Evolutionary conservation across 257 asterid species (phyloP), one percentile per base, ranked within the genome.

Genomic region (Misopates orontium): DNA sequence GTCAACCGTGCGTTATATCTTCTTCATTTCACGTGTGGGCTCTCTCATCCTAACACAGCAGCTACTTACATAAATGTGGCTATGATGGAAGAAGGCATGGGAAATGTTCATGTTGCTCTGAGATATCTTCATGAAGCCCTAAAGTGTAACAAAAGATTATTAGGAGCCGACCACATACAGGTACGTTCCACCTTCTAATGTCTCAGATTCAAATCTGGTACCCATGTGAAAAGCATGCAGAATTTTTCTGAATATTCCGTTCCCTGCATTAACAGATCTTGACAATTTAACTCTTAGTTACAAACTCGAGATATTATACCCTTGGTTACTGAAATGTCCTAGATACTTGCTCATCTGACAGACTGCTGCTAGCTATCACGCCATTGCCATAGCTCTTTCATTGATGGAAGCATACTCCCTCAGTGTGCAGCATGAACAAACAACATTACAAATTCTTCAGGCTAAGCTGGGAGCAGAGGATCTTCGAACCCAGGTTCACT

Each of bases 21-120:
- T 77, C 96, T 94, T 54, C 91, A 94, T 77, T 90, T 94, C 84
- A 90, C 96, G 32, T 94, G 99, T 71, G 99, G 99, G 47, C 86
- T 90, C 68, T 91, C 99, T 72, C 99, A 94, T 73, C 99, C 99
- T 51, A 94, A 94, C 80, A 94, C 99, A 14, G 99, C 99, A 56
- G 99, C 99, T 67, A 94, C 99, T 32, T 94, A 90, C 76, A 94
- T 94, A 61, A 94, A 94, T 69, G 92, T 94, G 77, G 99, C 99
- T 65, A 94, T 94, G 99, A 94, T 94, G 99, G 99, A 94, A 81
- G 99, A 94, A 78, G 99, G 99, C 62, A 90, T 90, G 98, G 99
- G 99, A 69, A 94, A 94, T 86, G 99, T 81, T 60, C 95, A 94
- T 63, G 91, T 90, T 73, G 99, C 99, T 73, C 99, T 94, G 66